A percentile compares a stretch with the other conserved stretches of the same genome.
These are phyloP conservation scores for Acanthamoeba lenticulata DNA, from an alignment of 208 protist genomes.

Conservation along the genomic window DNA sequence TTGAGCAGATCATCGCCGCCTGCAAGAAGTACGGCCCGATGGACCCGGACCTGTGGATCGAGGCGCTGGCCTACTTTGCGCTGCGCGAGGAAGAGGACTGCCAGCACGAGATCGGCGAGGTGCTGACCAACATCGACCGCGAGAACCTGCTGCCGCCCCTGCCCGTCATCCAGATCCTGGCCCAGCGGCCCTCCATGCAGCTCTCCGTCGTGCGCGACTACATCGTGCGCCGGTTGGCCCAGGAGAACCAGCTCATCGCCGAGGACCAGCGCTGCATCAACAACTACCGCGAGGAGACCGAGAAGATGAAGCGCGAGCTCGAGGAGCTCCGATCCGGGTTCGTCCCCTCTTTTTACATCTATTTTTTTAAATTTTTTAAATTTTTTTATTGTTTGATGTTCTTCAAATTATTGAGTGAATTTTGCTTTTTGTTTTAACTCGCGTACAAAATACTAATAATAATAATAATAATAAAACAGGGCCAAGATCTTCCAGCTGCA, in stretches of 20 bases:
- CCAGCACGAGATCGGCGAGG: constrained; percentile 81
- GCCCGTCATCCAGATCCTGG: constrained; percentile 92
- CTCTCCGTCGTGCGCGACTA: constrained; percentile 92
- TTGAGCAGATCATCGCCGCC: constrained; percentile 70
- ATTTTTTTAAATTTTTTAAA: too few relatives aligned
- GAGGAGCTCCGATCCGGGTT: constrained; percentile 82
- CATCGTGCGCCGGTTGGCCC: constrained; percentile 84
- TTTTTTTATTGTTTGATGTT: too few relatives aligned
- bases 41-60: constrained; percentile 90
- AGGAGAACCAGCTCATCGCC: constrained; percentile 80
- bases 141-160: constrained; percentile 92
- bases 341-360: background rate
- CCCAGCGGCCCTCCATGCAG: constrained; percentile 79
- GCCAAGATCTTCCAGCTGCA: constrained; percentile 91
- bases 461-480: constrained; percentile 42
- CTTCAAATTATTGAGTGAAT: too few relatives aligned
- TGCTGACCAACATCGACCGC: constrained; percentile 88
- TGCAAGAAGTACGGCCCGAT: constrained; percentile 83
- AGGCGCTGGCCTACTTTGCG: constrained; percentile 92
- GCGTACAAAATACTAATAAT: too few relatives aligned
- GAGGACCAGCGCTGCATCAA: constrained; percentile 83
- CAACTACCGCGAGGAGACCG: constrained; percentile 84
- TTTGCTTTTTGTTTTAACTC: too few relatives aligned
- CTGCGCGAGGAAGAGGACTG: constrained; percentile 71
- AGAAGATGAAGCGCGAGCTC: constrained; percentile 88